A percentile compares a stretch with the other conserved stretches of the same genome.
Evolutionary conservation across 169 alveolate genomes (phyloP).

Genomic region (Cryptosporidium sp.): DNA sequence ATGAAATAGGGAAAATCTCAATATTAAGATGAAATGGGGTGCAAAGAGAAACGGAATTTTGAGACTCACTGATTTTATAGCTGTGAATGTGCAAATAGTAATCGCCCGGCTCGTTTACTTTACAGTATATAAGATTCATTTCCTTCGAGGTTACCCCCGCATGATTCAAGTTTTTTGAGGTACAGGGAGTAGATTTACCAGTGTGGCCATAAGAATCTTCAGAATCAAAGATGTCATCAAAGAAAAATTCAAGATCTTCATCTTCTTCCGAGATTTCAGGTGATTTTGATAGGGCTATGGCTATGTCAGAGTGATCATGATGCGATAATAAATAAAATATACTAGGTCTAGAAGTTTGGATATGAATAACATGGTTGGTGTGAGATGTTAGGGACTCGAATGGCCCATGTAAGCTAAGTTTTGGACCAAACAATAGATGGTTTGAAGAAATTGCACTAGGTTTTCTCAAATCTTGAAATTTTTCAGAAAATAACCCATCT

Average conservation of each 20-base stretch:
- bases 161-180: neutral
- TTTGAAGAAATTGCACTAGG: slow-evolving; percentile 13
- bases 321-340: slow-evolving; percentile 28
- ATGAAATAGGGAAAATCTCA: slow-evolving; percentile 21
- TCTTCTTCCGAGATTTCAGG: slow-evolving; percentile 31
- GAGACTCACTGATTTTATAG: slow-evolving; percentile 47
- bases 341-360: slow-evolving; percentile 45
- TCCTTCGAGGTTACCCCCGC: slow-evolving; percentile 28
- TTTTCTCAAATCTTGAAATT: slow-evolving; percentile 10
- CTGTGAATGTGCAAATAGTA: slow-evolving; percentile 54
- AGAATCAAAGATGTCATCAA: slow-evolving; percentile 17
- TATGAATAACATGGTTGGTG: slow-evolving; percentile 10
- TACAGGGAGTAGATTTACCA: neutral
- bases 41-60: slow-evolving; percentile 39
- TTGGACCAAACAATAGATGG: slow-evolving; percentile 14
- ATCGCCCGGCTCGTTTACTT: slow-evolving; percentile 17
- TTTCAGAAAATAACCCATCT: slow-evolving; percentile 22
- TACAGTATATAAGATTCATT: slow-evolving; percentile 30
- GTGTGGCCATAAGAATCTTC: neutral
- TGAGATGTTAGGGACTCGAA: slow-evolving; percentile 39
- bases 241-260: slow-evolving; percentile 47
- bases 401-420: slow-evolving; percentile 3
- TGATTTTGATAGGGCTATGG: slow-evolving; percentile 22
- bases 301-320: slow-evolving; percentile 70
- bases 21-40: slow-evolving; percentile 52